These are phyloP conservation scores for Neodidymelliopsis sp. DNA, from an alignment of 2,329 filamentous ascomycete species.

Conservation along the genomic window DNA sequence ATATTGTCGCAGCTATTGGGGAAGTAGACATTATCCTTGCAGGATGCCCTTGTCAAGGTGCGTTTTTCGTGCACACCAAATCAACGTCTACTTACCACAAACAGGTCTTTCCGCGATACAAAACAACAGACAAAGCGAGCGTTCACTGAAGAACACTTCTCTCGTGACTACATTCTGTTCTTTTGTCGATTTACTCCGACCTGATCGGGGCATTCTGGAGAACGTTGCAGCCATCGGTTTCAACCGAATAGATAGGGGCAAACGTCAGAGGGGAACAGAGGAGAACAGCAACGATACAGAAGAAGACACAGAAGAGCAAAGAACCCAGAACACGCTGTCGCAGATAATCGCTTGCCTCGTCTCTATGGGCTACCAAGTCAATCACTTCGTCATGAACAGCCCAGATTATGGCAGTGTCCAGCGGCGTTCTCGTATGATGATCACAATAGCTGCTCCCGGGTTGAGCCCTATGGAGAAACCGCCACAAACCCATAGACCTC, in stretches of 20 bases:
- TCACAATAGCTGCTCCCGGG: constrained; percentile 74
- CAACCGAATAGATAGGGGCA: too few relatives aligned
- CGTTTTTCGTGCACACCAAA: too few relatives aligned
- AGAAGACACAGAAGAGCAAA: too few relatives aligned
- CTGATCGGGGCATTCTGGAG: constrained; percentile 75
- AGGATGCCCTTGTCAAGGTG: too few relatives aligned
- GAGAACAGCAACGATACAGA: too few relatives aligned
- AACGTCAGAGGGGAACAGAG: too few relatives aligned
- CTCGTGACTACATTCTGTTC: constrained; percentile 78
- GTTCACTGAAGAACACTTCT: constrained; percentile 74
- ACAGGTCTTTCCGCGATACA: constrained; percentile 77
- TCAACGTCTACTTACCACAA: too few relatives aligned
- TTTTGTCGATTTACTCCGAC: constrained; percentile 76
- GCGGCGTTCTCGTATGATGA: constrained; percentile 70
- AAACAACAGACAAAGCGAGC: constrained; percentile 58
- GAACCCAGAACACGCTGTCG: constrained; percentile 70
- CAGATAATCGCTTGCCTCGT: constrained; percentile 77
- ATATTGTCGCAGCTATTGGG: too few relatives aligned
- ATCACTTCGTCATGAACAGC: constrained; percentile 60
- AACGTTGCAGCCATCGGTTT: constrained; percentile 74
- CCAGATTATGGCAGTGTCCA: constrained; percentile 60
- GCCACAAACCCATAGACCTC: constrained; percentile 63
- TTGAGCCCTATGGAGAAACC: constrained; percentile 64
- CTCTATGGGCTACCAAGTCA: constrained; percentile 77
- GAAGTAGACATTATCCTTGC: too few relatives aligned